A percentile compares a stretch with the other conserved stretches of the same genome.
phyloP scores from a whole-genome alignment of 1,284 basidiomycete species.

The Singerocomus inundabilis region DNA sequence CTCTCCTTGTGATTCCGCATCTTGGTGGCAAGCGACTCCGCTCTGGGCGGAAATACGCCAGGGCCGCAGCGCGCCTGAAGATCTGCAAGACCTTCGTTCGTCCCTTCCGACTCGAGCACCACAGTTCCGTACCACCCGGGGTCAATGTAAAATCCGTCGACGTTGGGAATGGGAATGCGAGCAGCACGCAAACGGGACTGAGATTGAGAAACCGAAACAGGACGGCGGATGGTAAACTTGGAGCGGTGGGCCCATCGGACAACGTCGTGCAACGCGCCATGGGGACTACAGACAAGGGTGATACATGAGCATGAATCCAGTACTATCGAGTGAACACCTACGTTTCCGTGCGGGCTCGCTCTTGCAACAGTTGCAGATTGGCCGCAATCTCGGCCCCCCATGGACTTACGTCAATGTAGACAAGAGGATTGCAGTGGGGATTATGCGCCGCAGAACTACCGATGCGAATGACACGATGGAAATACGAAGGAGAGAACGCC shows the following conservation, averaged over 20 bases:
- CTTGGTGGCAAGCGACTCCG: conserved; percentile 30
- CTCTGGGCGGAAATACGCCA: conserved; percentile 60
- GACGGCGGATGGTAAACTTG: conserved; percentile 60
- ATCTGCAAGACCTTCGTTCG: conserved; percentile 78
- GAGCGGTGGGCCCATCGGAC: conserved; percentile 81
- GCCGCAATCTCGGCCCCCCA: conserved; percentile 73
- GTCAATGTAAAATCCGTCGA: conserved; percentile 59
- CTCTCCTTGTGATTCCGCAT: conserved; percentile 41
- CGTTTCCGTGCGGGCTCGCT: conserved; percentile 77
- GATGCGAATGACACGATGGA: conserved; percentile 75
- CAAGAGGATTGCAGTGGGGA: conserved; percentile 61
- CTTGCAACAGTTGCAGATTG: conserved; percentile 73
- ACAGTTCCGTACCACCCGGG: conserved; percentile 77
- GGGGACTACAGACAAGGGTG: conserved; percentile 48
- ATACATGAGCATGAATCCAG: conserved; percentile 4
- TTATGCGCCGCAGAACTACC: conserved; percentile 42
- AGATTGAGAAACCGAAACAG: conserved; percentile 18
- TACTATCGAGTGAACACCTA: too few relatives aligned
- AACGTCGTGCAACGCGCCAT: conserved; percentile 73
- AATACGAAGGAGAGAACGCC: conserved; percentile 79
- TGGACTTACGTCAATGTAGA: conserved; percentile 67
- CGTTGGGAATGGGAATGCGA: conserved; percentile 48
- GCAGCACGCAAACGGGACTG: conserved; percentile 22
- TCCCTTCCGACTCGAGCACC: conserved; percentile 79
- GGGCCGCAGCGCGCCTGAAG: conserved; percentile 68